Evolutionary conservation across 1,284 basidiomycete species (phyloP).

Genomic region (Cystobasidiaceae sp.): DNA sequence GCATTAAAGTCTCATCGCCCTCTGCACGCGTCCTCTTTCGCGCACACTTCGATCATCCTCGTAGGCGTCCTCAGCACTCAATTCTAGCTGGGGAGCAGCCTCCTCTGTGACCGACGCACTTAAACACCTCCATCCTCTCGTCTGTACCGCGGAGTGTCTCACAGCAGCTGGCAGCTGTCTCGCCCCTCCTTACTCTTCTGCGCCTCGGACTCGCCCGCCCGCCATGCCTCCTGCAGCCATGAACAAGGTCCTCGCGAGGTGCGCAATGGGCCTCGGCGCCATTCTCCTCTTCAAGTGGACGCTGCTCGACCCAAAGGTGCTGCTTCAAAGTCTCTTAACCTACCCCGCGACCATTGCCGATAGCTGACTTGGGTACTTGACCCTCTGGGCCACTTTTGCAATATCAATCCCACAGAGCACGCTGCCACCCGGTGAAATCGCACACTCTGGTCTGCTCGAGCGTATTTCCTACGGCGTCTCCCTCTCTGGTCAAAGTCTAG

Average conservation of each 20-base stretch:
- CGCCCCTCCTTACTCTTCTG: background rate
- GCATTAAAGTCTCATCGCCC: too few relatives aligned
- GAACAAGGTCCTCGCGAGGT: slow-evolving; percentile 16
- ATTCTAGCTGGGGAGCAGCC: too few relatives aligned
- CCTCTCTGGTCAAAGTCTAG: slow-evolving; percentile 63
- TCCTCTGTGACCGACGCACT: too few relatives aligned
- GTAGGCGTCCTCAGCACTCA: too few relatives aligned
- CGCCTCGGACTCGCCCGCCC: background rate
- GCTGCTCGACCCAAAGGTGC: slow-evolving; percentile 12
- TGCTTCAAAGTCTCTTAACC: background rate
- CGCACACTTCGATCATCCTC: too few relatives aligned
- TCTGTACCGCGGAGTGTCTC: background rate
- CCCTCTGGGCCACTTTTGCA: too few relatives aligned
- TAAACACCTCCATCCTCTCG: too few relatives aligned
- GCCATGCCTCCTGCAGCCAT: slow-evolving; percentile 9
- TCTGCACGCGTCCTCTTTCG: too few relatives aligned
- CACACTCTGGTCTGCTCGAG: slow-evolving; percentile 59
- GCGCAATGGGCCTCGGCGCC: slow-evolving; percentile 13
- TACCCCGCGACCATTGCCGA: background rate
- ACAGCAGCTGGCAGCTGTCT: too few relatives aligned
- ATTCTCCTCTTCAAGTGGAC: slow-evolving; percentile 29
- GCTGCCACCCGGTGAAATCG: slow-evolving; percentile 43
- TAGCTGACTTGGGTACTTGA: too few relatives aligned
- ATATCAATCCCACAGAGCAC: slow-evolving; percentile 34
- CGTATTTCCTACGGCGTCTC: slow-evolving; percentile 63